Evolutionary conservation across 2,329 filamentous ascomycete genomes (phyloP).

Genomic region (Harringtonia aguacate): DNA sequence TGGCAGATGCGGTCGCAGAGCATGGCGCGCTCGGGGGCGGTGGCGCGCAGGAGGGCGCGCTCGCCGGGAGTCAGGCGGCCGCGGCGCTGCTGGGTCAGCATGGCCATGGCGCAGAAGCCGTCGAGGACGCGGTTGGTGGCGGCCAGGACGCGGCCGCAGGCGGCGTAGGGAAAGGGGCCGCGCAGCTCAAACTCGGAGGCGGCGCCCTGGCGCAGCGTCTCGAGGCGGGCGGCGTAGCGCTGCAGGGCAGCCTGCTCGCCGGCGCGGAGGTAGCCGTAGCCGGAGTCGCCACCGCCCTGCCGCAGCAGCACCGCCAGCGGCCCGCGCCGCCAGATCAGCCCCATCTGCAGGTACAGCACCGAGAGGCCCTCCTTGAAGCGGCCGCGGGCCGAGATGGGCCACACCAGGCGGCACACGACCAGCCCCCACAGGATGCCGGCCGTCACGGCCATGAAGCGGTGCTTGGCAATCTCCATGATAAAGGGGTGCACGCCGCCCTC

Average conservation of each 20-base stretch:
- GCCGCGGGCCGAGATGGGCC: slow-evolving; percentile 81
- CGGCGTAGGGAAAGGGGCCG: slow-evolving; percentile 70
- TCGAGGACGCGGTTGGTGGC: slow-evolving; percentile 80
- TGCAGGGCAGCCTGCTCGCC: slow-evolving; percentile 81
- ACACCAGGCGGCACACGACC: slow-evolving; percentile 78
- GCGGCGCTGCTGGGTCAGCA: slow-evolving; percentile 70
- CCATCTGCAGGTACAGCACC: slow-evolving; percentile 88
- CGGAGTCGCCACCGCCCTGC: too few relatives aligned
- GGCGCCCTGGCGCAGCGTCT: slow-evolving; percentile 61
- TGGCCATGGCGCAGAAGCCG: slow-evolving; percentile 91
- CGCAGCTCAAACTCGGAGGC: slow-evolving; percentile 80
- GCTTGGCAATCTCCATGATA: slow-evolving; percentile 78
- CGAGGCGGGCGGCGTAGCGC: slow-evolving; percentile 64
- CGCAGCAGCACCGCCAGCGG: slow-evolving; percentile 66
- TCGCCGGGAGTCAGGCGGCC: slow-evolving; percentile 68
- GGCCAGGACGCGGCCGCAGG: slow-evolving; percentile 64
- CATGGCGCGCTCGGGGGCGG: slow-evolving; percentile 64
- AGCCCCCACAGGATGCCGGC: slow-evolving; percentile 87
- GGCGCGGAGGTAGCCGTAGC: slow-evolving; percentile 70
- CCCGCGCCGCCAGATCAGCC: slow-evolving; percentile 90
- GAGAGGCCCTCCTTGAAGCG: slow-evolving; percentile 86
- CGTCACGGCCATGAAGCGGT: slow-evolving; percentile 79
- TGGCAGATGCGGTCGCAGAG: slow-evolving; percentile 87
- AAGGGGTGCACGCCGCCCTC: slow-evolving; percentile 76
- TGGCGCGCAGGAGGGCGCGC: slow-evolving; percentile 68